Percentiles rank a stretch among this genome's conserved stretches.
phyloP scores from a whole-genome alignment of 805 yeast species.

The Metschnikowia orientalis region DNA sequence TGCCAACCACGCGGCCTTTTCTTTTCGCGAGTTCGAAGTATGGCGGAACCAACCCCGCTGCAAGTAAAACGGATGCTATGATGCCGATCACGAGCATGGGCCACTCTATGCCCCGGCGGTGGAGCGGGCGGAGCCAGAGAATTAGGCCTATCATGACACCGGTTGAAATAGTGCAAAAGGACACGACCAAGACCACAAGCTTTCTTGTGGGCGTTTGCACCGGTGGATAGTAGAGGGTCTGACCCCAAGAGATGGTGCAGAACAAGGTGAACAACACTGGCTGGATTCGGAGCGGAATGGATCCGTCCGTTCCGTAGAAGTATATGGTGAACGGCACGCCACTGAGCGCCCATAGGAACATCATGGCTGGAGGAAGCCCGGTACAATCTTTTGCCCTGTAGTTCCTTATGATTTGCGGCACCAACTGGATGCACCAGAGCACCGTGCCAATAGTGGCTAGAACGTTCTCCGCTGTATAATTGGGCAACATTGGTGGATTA shows the following conservation, averaged over 20 bases:
- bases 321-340: constrained; percentile 88
- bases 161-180: constrained; percentile 35
- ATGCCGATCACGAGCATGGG: constrained; percentile 79
- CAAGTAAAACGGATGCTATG: constrained; percentile 70
- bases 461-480: constrained; percentile 58
- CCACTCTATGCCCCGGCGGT: constrained; percentile 55
- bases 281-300: constrained; percentile 77
- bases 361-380: constrained; percentile 86
- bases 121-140: constrained; percentile 59
- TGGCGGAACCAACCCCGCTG: constrained; percentile 81
- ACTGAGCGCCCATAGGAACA: constrained; percentile 66
- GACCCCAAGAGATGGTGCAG: constrained; percentile 62
- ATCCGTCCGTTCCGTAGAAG: constrained; percentile 65
- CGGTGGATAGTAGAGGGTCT: constrained; percentile 69
- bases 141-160: constrained; percentile 71
- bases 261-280: constrained; percentile 79
- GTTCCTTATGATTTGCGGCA: constrained; percentile 80
- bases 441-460: constrained; percentile 87
- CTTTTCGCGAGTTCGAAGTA: constrained; percentile 79
- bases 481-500: constrained; percentile 4
- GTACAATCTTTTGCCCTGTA: constrained; percentile 72
- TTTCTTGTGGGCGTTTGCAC: constrained; percentile 31
- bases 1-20: constrained; percentile 81
- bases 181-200: constrained; percentile 30
- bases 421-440: constrained; percentile 86